These are phyloP conservation scores for Pseudonectria buxi DNA, from an alignment of 2,329 filamentous ascomycete genomes.

Conservation along the genomic window DNA sequence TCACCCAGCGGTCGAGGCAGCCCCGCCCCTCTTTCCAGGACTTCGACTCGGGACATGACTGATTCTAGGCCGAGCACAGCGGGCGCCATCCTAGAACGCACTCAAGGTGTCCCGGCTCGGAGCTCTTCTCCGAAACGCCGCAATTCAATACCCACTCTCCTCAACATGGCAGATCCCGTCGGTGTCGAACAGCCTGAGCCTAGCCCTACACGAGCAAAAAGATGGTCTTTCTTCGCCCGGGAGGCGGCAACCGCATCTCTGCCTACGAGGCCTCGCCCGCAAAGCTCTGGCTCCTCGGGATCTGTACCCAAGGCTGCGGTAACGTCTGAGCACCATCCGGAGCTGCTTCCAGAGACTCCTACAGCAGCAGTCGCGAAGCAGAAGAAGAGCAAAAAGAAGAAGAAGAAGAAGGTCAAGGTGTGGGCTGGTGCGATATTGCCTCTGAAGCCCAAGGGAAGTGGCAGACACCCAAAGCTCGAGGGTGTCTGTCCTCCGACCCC, in stretches of 20 bases:
- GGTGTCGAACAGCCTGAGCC: constrained; percentile 31
- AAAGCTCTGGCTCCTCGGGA: constrained; percentile 41
- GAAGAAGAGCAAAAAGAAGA: constrained; percentile 28
- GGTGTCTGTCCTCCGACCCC: constrained; percentile 41
- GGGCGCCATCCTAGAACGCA: constrained; percentile 58
- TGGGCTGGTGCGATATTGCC: constrained; percentile 64
- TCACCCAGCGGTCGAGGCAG: constrained; percentile 35
- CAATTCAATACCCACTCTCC: constrained; percentile 53
- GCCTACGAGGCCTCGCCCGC: constrained; percentile 40
- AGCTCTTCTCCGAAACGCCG: constrained; percentile 41
- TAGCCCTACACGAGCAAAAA: constrained; percentile 47
- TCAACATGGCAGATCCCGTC: constrained; percentile 32
- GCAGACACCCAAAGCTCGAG: constrained; percentile 35
- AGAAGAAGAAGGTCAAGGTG: constrained; percentile 65
- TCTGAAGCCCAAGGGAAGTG: constrained; percentile 48
- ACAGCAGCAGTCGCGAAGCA: constrained; percentile 14
- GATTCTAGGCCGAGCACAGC: constrained; percentile 62
- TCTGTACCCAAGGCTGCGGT: constrained; percentile 25
- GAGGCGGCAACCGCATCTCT: constrained; percentile 46
- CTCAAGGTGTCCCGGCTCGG: constrained; percentile 14
- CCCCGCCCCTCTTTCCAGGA: constrained; percentile 31
- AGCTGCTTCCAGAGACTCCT: constrained; percentile 18
- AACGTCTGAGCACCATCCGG: constrained; percentile 31
- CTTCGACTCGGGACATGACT: constrained; percentile 32
- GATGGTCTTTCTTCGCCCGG: constrained; percentile 57